A percentile compares a stretch with the other conserved stretches of the same genome.
phyloP scores from a whole-genome alignment of 257 asterid species.

The Lycium ferocissimum region DNA sequence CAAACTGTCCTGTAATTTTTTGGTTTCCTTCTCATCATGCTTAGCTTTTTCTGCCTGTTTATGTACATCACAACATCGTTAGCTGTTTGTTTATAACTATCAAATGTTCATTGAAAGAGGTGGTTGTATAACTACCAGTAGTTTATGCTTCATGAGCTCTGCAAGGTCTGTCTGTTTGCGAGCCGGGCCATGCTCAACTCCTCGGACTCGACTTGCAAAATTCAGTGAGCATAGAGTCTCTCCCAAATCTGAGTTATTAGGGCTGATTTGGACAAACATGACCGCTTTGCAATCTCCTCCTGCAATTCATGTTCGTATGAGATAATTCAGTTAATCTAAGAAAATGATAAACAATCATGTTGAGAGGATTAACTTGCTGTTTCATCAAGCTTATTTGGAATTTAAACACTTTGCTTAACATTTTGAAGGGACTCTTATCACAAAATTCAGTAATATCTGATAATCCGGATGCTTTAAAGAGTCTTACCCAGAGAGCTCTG shows the following conservation, averaged over 20 bases:
- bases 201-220: constrained; percentile 92
- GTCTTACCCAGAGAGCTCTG: constrained; percentile 91
- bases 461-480: constrained; percentile 10
- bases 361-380: not conserved
- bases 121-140: constrained; percentile 60
- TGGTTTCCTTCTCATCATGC: constrained; percentile 88
- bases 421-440: not conserved
- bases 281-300: constrained; percentile 96
- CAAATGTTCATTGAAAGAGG: constrained; percentile 8
- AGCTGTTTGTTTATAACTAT: not conserved
- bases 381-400: constrained; percentile 4
- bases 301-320: constrained; percentile 47
- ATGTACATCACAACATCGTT: constrained; percentile 36
- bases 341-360: not conserved
- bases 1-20: constrained; percentile 79
- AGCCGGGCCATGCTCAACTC: constrained; percentile 95
- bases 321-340: not conserved
- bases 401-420: not conserved
- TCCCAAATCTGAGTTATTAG: constrained; percentile 69
- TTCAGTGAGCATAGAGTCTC: constrained; percentile 91
- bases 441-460: constrained; percentile 16
- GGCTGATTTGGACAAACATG: constrained; percentile 90
- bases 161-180: constrained; percentile 70
- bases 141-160: constrained; percentile 80
- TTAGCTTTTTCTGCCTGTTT: constrained; percentile 86